phyloP scores from a whole-genome alignment of 1,284 basidiomycete genomes.

The Macrocystidia cucumis region DNA sequence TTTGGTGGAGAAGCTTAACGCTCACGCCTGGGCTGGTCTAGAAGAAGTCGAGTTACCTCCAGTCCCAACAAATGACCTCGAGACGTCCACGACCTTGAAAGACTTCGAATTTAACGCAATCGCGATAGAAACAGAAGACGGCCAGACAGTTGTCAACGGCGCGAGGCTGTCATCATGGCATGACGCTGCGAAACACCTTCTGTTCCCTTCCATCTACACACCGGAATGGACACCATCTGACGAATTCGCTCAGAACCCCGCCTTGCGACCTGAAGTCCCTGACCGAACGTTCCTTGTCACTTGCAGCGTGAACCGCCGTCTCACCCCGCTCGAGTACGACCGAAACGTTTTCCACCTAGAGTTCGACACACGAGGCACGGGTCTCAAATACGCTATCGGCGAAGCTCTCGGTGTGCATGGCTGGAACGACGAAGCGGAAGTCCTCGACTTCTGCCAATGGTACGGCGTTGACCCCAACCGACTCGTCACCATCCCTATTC shows the following conservation, averaged over 20 bases:
- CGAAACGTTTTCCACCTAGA: constrained; percentile 99
- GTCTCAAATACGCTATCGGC: constrained; percentile 92
- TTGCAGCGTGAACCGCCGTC: constrained; percentile 89
- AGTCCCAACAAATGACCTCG: constrained; percentile 13
- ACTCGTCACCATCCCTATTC: constrained; percentile 78
- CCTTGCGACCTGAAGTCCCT: constrained; percentile 78
- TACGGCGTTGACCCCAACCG: constrained; percentile 83
- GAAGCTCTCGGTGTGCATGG: constrained; percentile 97
- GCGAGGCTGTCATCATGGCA: constrained; percentile 73
- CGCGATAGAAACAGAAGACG: constrained; percentile 45
- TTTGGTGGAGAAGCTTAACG: constrained; percentile 37
- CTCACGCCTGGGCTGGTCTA: constrained; percentile 51
- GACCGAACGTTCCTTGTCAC: constrained; percentile 94
- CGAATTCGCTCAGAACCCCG: constrained; percentile 43
- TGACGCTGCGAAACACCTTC: constrained; percentile 81
- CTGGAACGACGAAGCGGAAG: constrained; percentile 92
- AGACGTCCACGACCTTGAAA: constrained; percentile 33
- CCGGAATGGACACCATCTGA: constrained; percentile 29
- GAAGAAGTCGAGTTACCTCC: constrained; percentile 36
- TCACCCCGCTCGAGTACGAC: constrained; percentile 94
- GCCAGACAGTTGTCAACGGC: constrained; percentile 50
- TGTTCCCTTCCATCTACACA: constrained; percentile 83
- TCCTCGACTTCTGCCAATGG: constrained; percentile 86
- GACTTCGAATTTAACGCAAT: constrained; percentile 68
- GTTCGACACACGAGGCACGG: constrained; percentile 89